Conservation (phyloP, 345 rosid genomes). For the Eucalyptus shirleyi region DNA sequence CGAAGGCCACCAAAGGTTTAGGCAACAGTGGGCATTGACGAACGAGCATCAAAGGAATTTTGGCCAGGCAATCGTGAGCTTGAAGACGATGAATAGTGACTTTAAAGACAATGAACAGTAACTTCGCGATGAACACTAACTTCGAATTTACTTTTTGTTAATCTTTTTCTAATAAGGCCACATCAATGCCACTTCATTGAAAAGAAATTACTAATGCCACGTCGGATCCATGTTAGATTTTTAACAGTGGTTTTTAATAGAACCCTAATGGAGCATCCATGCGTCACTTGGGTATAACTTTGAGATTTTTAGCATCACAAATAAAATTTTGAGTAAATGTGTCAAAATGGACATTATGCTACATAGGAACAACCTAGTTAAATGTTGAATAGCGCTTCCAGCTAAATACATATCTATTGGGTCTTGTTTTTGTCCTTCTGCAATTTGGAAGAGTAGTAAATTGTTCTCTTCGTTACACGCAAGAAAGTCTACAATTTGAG, state of each 20-base stretch:
- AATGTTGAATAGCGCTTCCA: neutral
- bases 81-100: neutral
- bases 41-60: neutral
- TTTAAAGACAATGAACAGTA: neutral
- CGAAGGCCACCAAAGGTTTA: neutral
- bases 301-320: no score
- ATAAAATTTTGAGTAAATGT: no score
- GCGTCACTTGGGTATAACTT: neutral
- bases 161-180: neutral
- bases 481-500: neutral
- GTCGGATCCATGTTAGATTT: neutral
- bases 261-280: no score
- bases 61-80: neutral
- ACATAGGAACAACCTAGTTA: neutral
- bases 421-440: neutral
- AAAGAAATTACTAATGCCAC: neutral
- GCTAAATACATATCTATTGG: neutral
- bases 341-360: no score
- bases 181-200: neutral
- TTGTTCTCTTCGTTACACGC: neutral
- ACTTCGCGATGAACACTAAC: no score
- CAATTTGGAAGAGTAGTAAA: neutral
- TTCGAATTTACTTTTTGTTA: neutral
- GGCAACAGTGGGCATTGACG: neutral
- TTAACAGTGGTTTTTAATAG: no score